A percentile compares a stretch with the other conserved stretches of the same genome.
Conservation (phyloP, 1,139 yeast genomes). For the Suhomyces taliae region DNA sequence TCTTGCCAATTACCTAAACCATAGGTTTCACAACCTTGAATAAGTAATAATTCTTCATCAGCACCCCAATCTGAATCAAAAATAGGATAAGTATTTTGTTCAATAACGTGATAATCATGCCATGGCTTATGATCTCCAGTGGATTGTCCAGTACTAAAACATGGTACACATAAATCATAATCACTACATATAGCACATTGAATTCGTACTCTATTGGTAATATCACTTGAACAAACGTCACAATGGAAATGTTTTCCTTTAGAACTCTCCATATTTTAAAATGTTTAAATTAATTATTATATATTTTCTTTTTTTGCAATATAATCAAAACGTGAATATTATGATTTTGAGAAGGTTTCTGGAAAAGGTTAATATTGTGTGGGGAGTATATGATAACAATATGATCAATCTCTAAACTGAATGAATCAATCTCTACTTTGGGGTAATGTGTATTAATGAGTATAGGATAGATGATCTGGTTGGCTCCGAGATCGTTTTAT, state of each 20-base stretch:
- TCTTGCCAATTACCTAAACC: conserved; percentile 99
- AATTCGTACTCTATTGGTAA: conserved; percentile 87
- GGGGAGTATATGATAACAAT: background rate
- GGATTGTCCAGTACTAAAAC: conserved; percentile 81
- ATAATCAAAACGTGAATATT: background rate
- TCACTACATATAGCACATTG: conserved; percentile 91
- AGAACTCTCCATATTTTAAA: conserved; percentile 19
- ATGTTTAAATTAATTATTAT: background rate
- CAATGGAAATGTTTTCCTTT: conserved; percentile 70
- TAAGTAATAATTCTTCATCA: conserved; percentile 84
- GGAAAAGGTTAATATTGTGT: background rate
- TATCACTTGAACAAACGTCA: conserved; percentile 92
- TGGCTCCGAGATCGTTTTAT: background rate
- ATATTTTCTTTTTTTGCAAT: conserved; percentile 5
- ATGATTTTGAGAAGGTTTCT: background rate
- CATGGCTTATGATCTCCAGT: conserved; percentile 90
- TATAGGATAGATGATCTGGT: background rate
- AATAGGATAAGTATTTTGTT: conserved; percentile 93
- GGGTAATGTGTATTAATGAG: background rate
- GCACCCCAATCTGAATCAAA: conserved; percentile 96
- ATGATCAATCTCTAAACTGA: conserved; percentile 5
- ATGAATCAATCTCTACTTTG: conserved; percentile 5
- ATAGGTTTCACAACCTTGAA: conserved; percentile 87
- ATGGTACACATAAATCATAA: conserved; percentile 94
- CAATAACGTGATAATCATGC: conserved; percentile 90